Base-by-base conservation (phyloP, 2,329 filamentous ascomycete species). In the Claviceps quebecensis region DNA sequence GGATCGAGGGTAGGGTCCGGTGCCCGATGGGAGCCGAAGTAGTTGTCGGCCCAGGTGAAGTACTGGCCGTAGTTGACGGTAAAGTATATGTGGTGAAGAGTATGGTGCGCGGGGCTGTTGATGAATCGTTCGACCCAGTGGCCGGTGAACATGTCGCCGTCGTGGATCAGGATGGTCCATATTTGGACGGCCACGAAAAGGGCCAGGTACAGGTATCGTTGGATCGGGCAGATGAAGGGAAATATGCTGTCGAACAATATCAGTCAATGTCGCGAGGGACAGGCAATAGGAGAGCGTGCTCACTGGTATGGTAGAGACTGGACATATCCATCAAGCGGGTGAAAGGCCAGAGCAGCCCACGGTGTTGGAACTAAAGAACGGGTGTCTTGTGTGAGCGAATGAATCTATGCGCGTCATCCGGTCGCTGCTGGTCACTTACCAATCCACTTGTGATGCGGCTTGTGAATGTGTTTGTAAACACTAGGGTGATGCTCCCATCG, bases 361-460 rank as follows among this genome's bases (percentile, higher is more conserved):
- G 91, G 91, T 3, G 88, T 95, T 3, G 91, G 91, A 87, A 96
- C 94, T 49, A 14, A 1, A 29, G 26, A 29, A 29, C 8, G 26
- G 9, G 26, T 29, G 1, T 11, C 3, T 9, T 29, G 26, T 29
- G 26, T 29, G 26, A 29, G 26, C 8, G 8, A 29, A 4, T 11
- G 26, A 29, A 29, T 4, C 3, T 29, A 8, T 29, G 8, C 9
- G 26, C 23, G 23, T 26, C 23, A 26, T 26, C 23, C 7, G 23
- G 1, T 26, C 23, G 23, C 7, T 26, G 7, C 38, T 7, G 16
- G 17, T 3, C n/a, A 49, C 48, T 37, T 8, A 49, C 48, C 19
- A 70, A 97, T 96, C 91, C 91, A 97, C 74, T 95, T 96, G 81
- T 97, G 91, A 71, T 97, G 91, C 58, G 89, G 84, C 80, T 97